phyloP scores from a whole-genome alignment of 352 stramenopile genomes.

The Phytophthora podocarpi region DNA sequence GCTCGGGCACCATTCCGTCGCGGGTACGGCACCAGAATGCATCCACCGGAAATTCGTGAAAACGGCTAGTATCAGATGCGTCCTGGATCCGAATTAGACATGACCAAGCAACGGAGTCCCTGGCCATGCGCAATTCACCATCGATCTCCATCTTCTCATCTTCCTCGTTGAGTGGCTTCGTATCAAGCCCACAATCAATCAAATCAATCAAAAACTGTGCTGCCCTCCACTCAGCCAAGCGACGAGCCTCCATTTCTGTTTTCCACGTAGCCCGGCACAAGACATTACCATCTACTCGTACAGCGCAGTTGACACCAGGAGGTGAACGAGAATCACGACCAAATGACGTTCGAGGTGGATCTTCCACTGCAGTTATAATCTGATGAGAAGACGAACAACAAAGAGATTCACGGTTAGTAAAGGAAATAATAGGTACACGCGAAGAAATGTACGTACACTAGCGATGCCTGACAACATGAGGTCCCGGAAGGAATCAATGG shows the following conservation, averaged over 20 bases:
- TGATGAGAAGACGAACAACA: conserved; percentile 14
- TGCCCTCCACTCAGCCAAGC: conserved; percentile 52
- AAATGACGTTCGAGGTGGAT: conserved; percentile 21
- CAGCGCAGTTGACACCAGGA: conserved; percentile 32
- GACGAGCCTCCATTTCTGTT: conserved; percentile 52
- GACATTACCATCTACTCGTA: conserved; percentile 52
- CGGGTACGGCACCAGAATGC: conserved; percentile 51
- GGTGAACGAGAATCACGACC: conserved; percentile 20
- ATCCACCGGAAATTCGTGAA: conserved; percentile 65
- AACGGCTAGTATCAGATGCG: conserved; percentile 39
- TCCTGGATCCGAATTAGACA: conserved; percentile 61
- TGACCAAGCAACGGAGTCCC: conserved; percentile 45
- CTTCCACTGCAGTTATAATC: conserved; percentile 51
- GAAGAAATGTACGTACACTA: conserved; percentile 45
- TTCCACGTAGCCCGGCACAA: conserved; percentile 57
- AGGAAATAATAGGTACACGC: not conserved
- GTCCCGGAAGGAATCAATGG: conserved; percentile 63
- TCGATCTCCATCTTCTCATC: conserved; percentile 50
- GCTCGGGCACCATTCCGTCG: conserved; percentile 29
- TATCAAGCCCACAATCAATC: conserved; percentile 69
- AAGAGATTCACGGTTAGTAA: not conserved
- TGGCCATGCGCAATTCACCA: conserved; percentile 1
- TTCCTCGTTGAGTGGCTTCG: conserved; percentile 41
- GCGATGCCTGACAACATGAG: conserved; percentile 71
- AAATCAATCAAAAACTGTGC: conserved; percentile 74